Evolutionary conservation across 768 basidiomycete genomes (phyloP).

Genomic region (Calocera viscosa): DNA sequence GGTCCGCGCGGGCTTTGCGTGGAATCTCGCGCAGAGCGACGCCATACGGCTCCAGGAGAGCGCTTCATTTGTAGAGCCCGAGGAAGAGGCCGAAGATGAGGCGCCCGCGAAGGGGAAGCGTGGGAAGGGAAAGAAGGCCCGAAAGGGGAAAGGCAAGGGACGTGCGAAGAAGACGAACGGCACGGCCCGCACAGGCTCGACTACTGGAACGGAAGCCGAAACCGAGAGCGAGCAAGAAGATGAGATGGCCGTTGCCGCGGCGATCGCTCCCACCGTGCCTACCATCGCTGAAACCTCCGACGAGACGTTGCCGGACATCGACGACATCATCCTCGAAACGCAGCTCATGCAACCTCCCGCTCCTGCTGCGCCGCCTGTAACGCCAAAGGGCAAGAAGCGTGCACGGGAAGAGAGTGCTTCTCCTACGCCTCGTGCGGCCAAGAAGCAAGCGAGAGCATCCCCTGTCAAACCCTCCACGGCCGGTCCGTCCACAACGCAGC

Average conservation of each 20-base stretch:
- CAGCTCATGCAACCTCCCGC: not conserved
- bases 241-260: not conserved
- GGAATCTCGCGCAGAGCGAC: not conserved
- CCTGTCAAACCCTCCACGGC: not conserved
- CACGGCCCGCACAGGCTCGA: not conserved
- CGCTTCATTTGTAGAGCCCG: not conserved
- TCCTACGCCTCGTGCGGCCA: not conserved
- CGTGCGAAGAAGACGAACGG: not conserved
- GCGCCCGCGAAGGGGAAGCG: not conserved
- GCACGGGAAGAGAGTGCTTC: not conserved
- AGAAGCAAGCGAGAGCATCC: not conserved
- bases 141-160: not conserved
- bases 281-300: not conserved
- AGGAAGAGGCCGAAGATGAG: not conserved
- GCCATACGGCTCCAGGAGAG: not conserved
- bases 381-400: not conserved
- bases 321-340: not conserved
- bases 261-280: not conserved
- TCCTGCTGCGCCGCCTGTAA: not conserved
- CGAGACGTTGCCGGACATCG: not conserved
- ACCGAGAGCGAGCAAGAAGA: not conserved
- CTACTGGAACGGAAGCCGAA: not conserved
- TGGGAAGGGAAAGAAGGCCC: not conserved
- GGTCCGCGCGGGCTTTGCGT: not conserved
- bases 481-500: not conserved